These are phyloP conservation scores for Pisolithus marmoratus DNA, from an alignment of 768 basidiomycete genomes.

Conservation along the genomic window DNA sequence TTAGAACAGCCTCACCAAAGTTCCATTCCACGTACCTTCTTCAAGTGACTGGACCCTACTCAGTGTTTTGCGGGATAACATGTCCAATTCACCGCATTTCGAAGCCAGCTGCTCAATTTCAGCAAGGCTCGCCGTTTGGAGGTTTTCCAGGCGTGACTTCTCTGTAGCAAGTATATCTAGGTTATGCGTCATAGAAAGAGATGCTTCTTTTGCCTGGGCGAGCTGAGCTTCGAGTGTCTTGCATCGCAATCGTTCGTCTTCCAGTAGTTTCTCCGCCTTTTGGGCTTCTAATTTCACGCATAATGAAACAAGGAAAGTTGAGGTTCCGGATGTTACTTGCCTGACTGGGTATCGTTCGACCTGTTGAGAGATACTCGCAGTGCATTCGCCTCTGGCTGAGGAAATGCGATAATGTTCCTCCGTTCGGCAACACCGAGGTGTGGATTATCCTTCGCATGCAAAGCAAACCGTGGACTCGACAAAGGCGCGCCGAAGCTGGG, in stretches of 20 bases:
- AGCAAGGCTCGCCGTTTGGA: constrained; percentile 5
- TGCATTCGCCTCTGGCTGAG: constrained; percentile 22
- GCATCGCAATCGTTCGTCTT: constrained; percentile 15
- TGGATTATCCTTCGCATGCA: constrained; percentile 8
- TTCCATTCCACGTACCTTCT: constrained; percentile 14
- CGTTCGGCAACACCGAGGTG: constrained; percentile 15
- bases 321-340: constrained; percentile 13
- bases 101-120: constrained; percentile 15
- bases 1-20: constrained; percentile 28
- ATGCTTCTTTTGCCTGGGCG: constrained; percentile 9
- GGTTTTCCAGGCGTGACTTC: constrained; percentile 18
- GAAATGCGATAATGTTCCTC: constrained; percentile 10
- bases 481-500: constrained; percentile 8
- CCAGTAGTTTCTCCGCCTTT: constrained; percentile 9
- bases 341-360: constrained; percentile 27
- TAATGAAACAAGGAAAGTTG: background rate
- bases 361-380: constrained; percentile 22
- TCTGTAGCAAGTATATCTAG: constrained; percentile 18
- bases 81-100: constrained; percentile 6
- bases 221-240: constrained; percentile 19
- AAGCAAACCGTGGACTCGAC: background rate
- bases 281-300: constrained; percentile 11
- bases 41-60: constrained; percentile 12
- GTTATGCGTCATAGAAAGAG: constrained; percentile 6
- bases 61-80: constrained; percentile 6